Conservation (phyloP, 2,329 filamentous ascomycete species). For the Periconia macrospinosa region DNA sequence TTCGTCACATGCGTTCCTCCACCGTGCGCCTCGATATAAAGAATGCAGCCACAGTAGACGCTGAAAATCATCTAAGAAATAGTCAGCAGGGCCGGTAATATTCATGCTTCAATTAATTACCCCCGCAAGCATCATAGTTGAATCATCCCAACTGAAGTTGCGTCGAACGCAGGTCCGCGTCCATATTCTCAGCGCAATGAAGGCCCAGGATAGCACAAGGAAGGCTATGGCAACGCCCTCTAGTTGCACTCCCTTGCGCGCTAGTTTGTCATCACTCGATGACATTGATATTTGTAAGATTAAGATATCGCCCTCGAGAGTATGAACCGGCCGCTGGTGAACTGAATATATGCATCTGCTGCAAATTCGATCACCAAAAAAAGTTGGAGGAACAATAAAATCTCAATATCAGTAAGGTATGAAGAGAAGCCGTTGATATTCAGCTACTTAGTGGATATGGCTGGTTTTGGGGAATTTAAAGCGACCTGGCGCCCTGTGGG, state of each 20-base stretch:
- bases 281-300: slow-evolving; percentile 18
- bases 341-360: not conserved
- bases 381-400: no score
- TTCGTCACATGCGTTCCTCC: slow-evolving; percentile 35
- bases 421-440: no score
- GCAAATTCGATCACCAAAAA: slow-evolving; percentile 2
- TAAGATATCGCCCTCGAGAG: not conserved
- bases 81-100: not conserved
- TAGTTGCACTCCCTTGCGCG: slow-evolving; percentile 22
- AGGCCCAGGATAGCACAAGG: slow-evolving; percentile 41
- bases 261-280: slow-evolving; percentile 17
- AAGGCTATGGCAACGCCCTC: slow-evolving; percentile 37
- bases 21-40: slow-evolving; percentile 33
- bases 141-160: slow-evolving; percentile 50
- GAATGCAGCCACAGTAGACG: slow-evolving; percentile 29
- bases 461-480: no score
- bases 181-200: slow-evolving; percentile 44
- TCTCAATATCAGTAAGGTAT: no score
- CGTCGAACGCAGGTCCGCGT: slow-evolving; percentile 43
- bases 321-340: not conserved
- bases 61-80: slow-evolving; percentile 35
- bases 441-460: no score
- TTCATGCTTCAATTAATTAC: slow-evolving; percentile 24
- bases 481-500: no score
- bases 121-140: slow-evolving; percentile 42